Percentiles rank a stretch among this genome's conserved stretches.
Evolutionary conservation across 768 basidiomycete species (phyloP).

Genomic region (Suillus weaverae): DNA sequence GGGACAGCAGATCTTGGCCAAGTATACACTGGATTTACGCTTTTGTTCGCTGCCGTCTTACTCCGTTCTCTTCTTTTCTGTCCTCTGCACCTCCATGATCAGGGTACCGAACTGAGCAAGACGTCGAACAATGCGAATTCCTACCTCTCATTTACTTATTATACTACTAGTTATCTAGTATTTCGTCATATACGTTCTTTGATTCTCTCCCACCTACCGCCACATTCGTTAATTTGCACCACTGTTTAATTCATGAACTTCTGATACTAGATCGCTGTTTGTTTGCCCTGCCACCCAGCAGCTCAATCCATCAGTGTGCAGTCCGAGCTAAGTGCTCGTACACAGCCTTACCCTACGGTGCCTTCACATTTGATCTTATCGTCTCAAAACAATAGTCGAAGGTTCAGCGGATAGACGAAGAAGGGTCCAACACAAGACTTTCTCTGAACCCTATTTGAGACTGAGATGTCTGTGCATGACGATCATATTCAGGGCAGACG

Average conservation of each 20-base stretch:
- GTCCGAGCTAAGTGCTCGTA: not conserved
- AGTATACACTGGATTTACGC: not conserved
- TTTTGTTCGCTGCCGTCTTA: not conserved
- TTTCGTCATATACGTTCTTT: too few species aligned
- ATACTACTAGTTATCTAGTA: too few species aligned
- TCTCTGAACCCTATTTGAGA: too few species aligned
- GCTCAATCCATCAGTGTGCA: not conserved
- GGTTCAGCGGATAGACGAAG: too few species aligned
- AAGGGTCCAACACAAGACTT: too few species aligned
- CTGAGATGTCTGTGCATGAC: too few species aligned
- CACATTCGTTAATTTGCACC: not conserved
- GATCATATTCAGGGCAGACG: too few species aligned
- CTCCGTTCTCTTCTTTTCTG: not conserved
- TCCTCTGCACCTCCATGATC: too few species aligned
- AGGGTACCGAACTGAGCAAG: too few species aligned
- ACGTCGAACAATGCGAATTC: too few species aligned
- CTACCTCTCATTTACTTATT: too few species aligned
- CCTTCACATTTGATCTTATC: not conserved
- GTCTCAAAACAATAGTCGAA: not conserved
- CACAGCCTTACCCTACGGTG: not conserved
- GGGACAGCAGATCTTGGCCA: not conserved
- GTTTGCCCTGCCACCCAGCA: not conserved
- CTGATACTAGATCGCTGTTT: too few species aligned
- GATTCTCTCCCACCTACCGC: not conserved
- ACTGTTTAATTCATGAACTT: not conserved